A percentile compares a stretch with the other conserved stretches of the same genome.
Evolutionary conservation across 306 rosid genomes (phyloP).

Genomic region (Abrus pulchellus): DNA sequence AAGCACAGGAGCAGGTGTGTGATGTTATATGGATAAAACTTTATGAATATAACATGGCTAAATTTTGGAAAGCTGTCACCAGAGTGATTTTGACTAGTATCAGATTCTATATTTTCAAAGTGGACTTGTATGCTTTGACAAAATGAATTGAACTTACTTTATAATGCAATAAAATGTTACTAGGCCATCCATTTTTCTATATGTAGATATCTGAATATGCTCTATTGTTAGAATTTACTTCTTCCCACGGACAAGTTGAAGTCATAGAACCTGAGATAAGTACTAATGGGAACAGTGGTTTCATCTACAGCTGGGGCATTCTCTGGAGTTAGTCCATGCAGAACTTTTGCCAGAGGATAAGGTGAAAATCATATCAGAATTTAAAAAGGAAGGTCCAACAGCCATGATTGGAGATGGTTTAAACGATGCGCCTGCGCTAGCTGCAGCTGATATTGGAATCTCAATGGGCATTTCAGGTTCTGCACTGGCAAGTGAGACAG

Average conservation of each 20-base stretch:
- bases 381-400: conserved; percentile 75
- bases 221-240: conserved; percentile 30
- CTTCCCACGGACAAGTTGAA: conserved; percentile 7
- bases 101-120: conserved; percentile 27
- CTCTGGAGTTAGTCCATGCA: conserved; percentile 73
- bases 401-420: conserved; percentile 97
- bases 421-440: conserved; percentile 94
- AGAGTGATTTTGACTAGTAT: neutral
- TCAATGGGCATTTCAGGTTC: conserved; percentile 99
- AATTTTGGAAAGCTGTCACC: neutral
- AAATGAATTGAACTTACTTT: neutral
- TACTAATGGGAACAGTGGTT: conserved; percentile 44
- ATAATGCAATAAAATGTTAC: neutral
- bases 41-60: conserved; percentile 12
- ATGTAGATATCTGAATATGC: conserved; percentile 20
- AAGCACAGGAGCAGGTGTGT: conserved; percentile 81
- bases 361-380: conserved; percentile 69
- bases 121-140: conserved; percentile 18
- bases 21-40: conserved; percentile 12
- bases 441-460: conserved; percentile 89
- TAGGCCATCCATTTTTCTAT: neutral
- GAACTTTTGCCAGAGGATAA: conserved; percentile 95
- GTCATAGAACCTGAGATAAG: conserved; percentile 33
- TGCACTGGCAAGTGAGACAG: conserved; percentile 89
- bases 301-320: conserved; percentile 73